Conservation (phyloP, 139 green algal species). For the Chlorella sp. region DNA sequence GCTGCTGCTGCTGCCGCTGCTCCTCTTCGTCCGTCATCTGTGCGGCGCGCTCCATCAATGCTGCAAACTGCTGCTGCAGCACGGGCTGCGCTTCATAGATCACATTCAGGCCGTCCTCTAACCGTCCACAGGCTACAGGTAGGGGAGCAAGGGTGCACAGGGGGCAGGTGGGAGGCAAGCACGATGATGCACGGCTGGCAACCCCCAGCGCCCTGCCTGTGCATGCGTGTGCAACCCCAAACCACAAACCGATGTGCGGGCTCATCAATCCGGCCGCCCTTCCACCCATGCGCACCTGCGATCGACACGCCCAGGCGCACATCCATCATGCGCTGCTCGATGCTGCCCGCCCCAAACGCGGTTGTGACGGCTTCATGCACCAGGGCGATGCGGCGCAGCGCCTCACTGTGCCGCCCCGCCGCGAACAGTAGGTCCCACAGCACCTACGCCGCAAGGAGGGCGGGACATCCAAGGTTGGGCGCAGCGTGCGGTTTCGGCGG, state of each 20-base stretch:
- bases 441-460: neutral
- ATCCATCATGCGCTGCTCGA: constrained; percentile 17
- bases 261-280: too few relatives aligned
- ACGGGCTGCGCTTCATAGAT: constrained; percentile 4
- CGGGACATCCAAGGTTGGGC: too few relatives aligned
- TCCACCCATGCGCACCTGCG: neutral
- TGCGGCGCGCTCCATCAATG: neutral
- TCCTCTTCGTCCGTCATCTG: neutral
- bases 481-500: too few relatives aligned
- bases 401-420: neutral
- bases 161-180: neutral
- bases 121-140: neutral
- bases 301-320: constrained; percentile 23
- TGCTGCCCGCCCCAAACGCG: neutral
- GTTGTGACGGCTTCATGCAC: neutral
- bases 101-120: neutral
- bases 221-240: too few relatives aligned
- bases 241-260: too few relatives aligned
- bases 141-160: neutral
- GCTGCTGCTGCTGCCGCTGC: too few relatives aligned
- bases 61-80: constrained; percentile 15
- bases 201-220: too few relatives aligned
- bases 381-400: neutral
- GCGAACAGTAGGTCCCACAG: constrained; percentile 18
- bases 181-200: too few relatives aligned